These are phyloP conservation scores for Aspergillus quadrilineatus DNA, from an alignment of 2,329 filamentous ascomycete species.

Conservation along the genomic window DNA sequence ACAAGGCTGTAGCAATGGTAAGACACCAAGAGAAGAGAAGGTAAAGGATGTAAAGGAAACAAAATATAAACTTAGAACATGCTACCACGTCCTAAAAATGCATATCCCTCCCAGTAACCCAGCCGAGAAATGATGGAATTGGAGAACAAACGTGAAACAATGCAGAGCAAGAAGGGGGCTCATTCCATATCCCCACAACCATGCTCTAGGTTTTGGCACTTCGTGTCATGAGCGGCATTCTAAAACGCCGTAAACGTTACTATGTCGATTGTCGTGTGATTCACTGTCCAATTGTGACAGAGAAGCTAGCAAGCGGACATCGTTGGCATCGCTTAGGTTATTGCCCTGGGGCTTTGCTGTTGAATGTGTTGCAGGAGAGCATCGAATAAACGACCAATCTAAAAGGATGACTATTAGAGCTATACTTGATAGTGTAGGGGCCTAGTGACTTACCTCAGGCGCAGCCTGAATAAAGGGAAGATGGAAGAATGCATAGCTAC, in stretches of 20 bases:
- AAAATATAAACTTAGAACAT: conserved; percentile 26
- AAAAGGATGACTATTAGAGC: conserved; percentile 8
- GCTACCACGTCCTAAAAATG: conserved; percentile 26
- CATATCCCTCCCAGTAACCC: conserved; percentile 28
- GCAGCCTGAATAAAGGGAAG: conserved; percentile 86
- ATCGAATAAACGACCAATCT: conserved; percentile 48
- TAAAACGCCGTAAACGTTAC: conserved; percentile 22
- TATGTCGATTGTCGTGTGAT: conserved; percentile 25
- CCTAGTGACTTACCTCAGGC: conserved; percentile 66
- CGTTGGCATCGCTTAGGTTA: conserved; percentile 27
- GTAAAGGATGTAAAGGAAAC: conserved; percentile 12
- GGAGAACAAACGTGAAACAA: conserved; percentile 19
- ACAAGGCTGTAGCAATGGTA: conserved; percentile 20
- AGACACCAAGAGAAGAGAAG: conserved; percentile 26
- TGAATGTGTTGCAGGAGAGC: conserved; percentile 48
- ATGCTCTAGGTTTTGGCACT: conserved; percentile 20
- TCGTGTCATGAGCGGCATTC: conserved; percentile 23
- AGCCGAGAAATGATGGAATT: conserved; percentile 26
- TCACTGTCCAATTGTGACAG: conserved; percentile 22
- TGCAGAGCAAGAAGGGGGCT: conserved; percentile 18
- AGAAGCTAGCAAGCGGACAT: conserved; percentile 11
- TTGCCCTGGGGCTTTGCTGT: conserved; percentile 48
- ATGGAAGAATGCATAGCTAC: conserved; percentile 87
- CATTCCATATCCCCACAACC: conserved; percentile 24
- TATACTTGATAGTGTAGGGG: neutral